Percentiles rank a stretch among this genome's conserved stretches.
phyloP scores from a whole-genome alignment of 305 asterid species.

The Fraxinus velutina region DNA sequence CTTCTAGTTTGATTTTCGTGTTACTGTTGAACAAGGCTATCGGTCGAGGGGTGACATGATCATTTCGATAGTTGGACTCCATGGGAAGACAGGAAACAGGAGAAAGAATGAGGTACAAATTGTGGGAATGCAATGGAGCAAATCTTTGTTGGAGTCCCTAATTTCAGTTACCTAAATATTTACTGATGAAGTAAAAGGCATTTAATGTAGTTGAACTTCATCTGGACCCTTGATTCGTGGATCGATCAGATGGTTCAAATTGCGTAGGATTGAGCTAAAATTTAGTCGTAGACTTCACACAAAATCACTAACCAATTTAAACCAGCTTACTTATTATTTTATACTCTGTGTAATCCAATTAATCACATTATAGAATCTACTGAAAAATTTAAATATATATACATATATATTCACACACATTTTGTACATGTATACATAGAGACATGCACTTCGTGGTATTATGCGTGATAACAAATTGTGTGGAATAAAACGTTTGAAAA shows the following conservation, averaged over 20 bases:
- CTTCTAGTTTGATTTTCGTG: slow-evolving; percentile 39
- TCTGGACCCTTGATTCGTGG: slow-evolving; percentile 33
- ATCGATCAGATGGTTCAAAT: slow-evolving; percentile 36
- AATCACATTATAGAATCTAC: background rate
- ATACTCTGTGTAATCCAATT: background rate
- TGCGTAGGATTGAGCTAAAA: background rate
- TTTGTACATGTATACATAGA: background rate
- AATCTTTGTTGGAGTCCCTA: slow-evolving; percentile 25
- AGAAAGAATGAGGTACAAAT: slow-evolving; percentile 15
- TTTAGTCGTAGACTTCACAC: slow-evolving; percentile 4
- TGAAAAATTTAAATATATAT: background rate
- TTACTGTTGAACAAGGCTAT: slow-evolving; percentile 31
- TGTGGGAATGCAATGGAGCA: slow-evolving; percentile 10
- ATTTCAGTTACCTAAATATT: slow-evolving; percentile 33
- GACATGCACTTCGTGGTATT: background rate
- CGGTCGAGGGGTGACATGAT: slow-evolving; percentile 29
- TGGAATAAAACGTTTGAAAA: slow-evolving; percentile 1
- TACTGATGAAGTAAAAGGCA: slow-evolving; percentile 39
- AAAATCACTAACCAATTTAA: background rate
- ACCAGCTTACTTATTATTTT: background rate
- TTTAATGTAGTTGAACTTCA: slow-evolving; percentile 37
- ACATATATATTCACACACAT: background rate
- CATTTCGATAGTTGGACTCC: slow-evolving; percentile 42
- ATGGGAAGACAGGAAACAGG: slow-evolving; percentile 33
- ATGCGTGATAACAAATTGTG: background rate